Base-by-base conservation (phyloP, 495 filamentous ascomycete species). In the Aspergillus biplanus region DNA sequence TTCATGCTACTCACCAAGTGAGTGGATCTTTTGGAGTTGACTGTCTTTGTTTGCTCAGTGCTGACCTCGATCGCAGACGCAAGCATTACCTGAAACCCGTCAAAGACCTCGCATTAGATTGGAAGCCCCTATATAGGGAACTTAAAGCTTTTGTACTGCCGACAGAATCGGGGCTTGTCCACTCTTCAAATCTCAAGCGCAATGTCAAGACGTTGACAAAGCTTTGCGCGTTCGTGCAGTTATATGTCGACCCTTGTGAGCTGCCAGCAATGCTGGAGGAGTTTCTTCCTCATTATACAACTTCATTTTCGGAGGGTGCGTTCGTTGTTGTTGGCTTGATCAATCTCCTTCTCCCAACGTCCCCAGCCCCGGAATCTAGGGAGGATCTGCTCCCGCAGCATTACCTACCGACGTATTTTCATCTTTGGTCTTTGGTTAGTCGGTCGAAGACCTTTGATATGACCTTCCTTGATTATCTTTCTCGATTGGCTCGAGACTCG, bases 1-100 rank as follows among this genome's bases (percentile, higher is more conserved):
- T 95, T 97, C 67, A 92, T 97, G 76, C 86, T 90, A 15, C 78
- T 99, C 65, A 94, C 92, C 47, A 95, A 95, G 93, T 93, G 77
- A 81, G 88, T 65, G 37, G 64, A 7, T 31, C 47, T 12, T 42
- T 9, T 8, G 33, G 21, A 55, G 33, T 32, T 52, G 11, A 49
- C 37, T 6, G 12, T 33, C 5, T 57, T 39, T 11, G 27, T 44
- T 16, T 55, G 39, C 52, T 62, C 5, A 37, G 67, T 65, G 61
- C 72, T 80, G 61, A 80, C 54, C n/a, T 46, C n/a, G 11, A n/a
- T 65, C 61, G 34, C 69, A 96, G 93, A 80, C 92, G 92, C 70
- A 97, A 96, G 75, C 95, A 99, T 75, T 97, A 97, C 71, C 85
- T 99, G 39, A 90, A 89, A 67, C 91, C 93, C 0, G 88, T 90